Base-by-base conservation (phyloP, 345 rosid genomes). In the Ricinus communis region DNA sequence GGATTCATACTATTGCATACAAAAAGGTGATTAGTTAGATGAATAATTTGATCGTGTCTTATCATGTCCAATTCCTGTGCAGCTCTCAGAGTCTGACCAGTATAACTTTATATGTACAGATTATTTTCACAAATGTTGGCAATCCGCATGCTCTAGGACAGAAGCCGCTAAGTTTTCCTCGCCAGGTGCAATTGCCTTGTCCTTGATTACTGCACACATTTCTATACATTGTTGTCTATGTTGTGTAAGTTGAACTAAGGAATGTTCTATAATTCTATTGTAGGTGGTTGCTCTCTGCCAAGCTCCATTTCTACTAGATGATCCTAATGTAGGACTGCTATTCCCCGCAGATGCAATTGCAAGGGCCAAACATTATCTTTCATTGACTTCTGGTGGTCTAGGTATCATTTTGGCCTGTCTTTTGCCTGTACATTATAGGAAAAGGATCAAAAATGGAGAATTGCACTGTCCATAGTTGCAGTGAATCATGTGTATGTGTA, bases 121-220 rank as follows among this genome's bases (percentile, higher is more conserved):
- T 95, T 73, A 89, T 95, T 75, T 95, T 95, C 83, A 95, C 99
- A 59, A 95, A 95, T 81, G 97, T 95, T 59, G 99, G 99, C 74
- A 92, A 95, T 71, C 99, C 99, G 80, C 99, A 95, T 80, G 99
- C 99, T 71, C 83, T 92, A 49, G 97, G 97, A 70, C 99, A 95
- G 88, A 95, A 87, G 87, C 99, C 97, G 2, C 63, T 95, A 75
- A 90, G 89, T 53, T 95, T 95, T 70, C 93, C 99, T 79, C 97
- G 97, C 28, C 99, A 95, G 93, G 99, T 90, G 41, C 49, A 5
- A 43, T 40, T 22, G 41, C 62, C 2, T n/a, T 36, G 21, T 36
- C 16, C 77, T 69, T 14, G 11, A 58, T 66, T 47, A 62, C 24
- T 54, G 52, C 27, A 28, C 45, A 27, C 47, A 51, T 65, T 38